Evolutionary conservation across 1,284 basidiomycete genomes (phyloP).

Genomic region (Moniliophthora roreri): DNA sequence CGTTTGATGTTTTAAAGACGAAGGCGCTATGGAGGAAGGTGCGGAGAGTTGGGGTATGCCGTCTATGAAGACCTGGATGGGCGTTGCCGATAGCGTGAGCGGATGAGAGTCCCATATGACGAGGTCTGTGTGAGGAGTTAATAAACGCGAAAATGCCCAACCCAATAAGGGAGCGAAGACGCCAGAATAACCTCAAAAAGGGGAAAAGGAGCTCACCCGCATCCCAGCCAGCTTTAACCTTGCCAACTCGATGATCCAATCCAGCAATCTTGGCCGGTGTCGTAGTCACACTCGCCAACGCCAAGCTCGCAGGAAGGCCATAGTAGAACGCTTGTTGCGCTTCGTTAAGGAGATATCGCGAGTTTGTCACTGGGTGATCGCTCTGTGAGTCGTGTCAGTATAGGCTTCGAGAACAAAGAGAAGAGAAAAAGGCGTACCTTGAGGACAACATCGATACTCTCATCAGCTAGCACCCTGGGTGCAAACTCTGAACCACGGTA

Average conservation of each 20-base stretch:
- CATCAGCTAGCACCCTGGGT: conserved; percentile 74
- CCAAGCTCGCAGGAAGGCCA: conserved; percentile 56
- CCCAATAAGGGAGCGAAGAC: too few relatives aligned
- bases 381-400: conserved; percentile 41
- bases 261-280: conserved; percentile 79
- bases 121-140: conserved; percentile 36
- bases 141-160: too few relatives aligned
- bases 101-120: conserved; percentile 80
- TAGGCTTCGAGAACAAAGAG: not conserved
- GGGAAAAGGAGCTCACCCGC: conserved; percentile 25
- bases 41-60: conserved; percentile 60
- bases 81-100: conserved; percentile 70
- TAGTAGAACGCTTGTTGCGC: conserved; percentile 89
- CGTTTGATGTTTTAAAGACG: conserved; percentile 47
- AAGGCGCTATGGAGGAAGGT: conserved; percentile 36
- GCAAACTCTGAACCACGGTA: conserved; percentile 88
- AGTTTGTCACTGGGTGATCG: conserved; percentile 76
- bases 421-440: conserved; percentile 46
- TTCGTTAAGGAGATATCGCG: conserved; percentile 79
- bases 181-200: too few relatives aligned
- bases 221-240: conserved; percentile 55
- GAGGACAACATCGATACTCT: conserved; percentile 75
- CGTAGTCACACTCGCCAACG: conserved; percentile 74
- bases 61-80: conserved; percentile 73
- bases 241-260: conserved; percentile 81